Evolutionary conservation across 2,329 filamentous ascomycete genomes (phyloP), one percentile per base, ranked within the genome.

Genomic region (Ceratocystis cacaofunesta): DNA sequence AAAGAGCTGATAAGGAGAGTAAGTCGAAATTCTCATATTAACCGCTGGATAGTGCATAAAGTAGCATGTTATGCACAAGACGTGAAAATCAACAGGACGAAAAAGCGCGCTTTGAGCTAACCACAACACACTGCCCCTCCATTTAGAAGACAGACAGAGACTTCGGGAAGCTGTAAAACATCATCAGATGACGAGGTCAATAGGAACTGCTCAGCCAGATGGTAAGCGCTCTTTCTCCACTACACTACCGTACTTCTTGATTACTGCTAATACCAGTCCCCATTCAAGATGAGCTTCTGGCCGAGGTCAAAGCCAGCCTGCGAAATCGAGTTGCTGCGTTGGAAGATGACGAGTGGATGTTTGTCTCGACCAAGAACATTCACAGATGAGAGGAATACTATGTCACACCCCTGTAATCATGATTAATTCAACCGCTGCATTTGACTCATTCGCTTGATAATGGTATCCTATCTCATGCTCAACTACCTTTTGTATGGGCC

Each of bases 301-400:
- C 87, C 69, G 81, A 84, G 25, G 82, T 91, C 61, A 82, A 84
- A 69, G 82, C 84, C 43, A 91, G 86, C 73, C 77, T 95, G 65
- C 80, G 84, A 69, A 83, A 83, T 67, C 90, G 90, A 72, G 87
- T 91, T 1, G 82, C 83, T 17, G 84, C 86, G 15, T 76, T 95
- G 62, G 82, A 88, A 25, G 88, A 94, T 62, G 91, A 96, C 71
- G 88, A 86, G 71, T 96, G 91, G 91, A 95, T 95, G 86, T 95
- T 88, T 75, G 89, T 92, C 73, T 78, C 83, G 79, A 68, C 74
- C 74, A 52, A 76, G 77, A 48, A 71, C 71, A 66, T 72, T 70
- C 55, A 72, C 69, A 44, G 41, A 28, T 15, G 19, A 50, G 50
- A 41, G 28, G 10, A 22, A 41, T 19, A 52, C 36, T 41, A 41